Evolutionary conservation across 108 stramenopile genomes (phyloP).

Genomic region (Conticribra guillardii): DNA sequence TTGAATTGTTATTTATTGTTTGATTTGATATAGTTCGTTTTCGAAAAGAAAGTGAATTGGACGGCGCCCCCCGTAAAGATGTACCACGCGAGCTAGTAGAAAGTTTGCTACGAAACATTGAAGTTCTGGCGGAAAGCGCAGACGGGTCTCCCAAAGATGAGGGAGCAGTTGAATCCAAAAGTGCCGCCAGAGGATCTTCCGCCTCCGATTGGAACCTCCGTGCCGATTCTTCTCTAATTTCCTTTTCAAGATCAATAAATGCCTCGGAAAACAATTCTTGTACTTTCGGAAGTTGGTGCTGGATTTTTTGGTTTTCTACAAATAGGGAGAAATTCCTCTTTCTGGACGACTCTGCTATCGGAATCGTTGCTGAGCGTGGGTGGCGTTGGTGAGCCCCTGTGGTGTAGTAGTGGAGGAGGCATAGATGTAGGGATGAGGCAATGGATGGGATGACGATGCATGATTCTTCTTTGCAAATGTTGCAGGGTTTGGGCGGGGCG

Average conservation of each 20-base stretch:
- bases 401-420: conserved; percentile 77
- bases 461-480: conserved; percentile 34
- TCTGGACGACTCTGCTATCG: conserved; percentile 14
- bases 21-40: no score
- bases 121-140: no score
- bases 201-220: conserved; percentile 48
- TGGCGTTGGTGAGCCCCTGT: conserved; percentile 67
- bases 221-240: conserved; percentile 64
- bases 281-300: conserved; percentile 59
- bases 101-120: no score
- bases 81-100: no score
- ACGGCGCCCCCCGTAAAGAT: no score
- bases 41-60: no score
- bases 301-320: conserved; percentile 43
- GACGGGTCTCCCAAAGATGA: no score
- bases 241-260: conserved; percentile 65
- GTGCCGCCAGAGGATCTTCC: conserved; percentile 57
- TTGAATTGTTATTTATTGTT: no score
- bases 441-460: conserved; percentile 36
- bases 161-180: conserved; percentile 40
- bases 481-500: conserved; percentile 22
- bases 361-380: no score
- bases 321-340: conserved; percentile 35
- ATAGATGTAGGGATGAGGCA: conserved; percentile 34
- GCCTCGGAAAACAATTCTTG: conserved; percentile 78